Evolutionary conservation across 1,284 basidiomycete genomes (phyloP).

Genomic region (Sporisorium sorghi): DNA sequence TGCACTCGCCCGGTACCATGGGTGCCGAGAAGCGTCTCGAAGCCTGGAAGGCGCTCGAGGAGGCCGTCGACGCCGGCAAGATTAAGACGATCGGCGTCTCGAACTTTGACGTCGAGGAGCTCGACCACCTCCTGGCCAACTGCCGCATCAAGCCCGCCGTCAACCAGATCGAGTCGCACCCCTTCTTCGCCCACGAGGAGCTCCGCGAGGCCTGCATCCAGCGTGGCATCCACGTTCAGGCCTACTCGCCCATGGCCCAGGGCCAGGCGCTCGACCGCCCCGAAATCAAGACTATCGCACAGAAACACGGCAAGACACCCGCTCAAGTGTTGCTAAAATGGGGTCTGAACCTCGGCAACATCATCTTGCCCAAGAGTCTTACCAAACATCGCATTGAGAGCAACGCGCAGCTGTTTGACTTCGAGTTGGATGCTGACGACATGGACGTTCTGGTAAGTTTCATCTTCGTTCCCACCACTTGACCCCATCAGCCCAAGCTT

Average conservation of each 20-base stretch:
- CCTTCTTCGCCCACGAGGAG: conserved; percentile 68
- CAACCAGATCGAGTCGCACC: conserved; percentile 69
- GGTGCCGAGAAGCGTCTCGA: conserved; percentile 61
- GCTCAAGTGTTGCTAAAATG: conserved; percentile 63
- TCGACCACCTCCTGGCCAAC: conserved; percentile 65
- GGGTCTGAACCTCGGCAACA: conserved; percentile 64
- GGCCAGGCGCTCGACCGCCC: conserved; percentile 65
- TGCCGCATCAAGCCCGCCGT: conserved; percentile 67
- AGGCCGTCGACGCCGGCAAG: conserved; percentile 67
- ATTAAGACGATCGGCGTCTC: conserved; percentile 68
- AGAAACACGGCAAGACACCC: conserved; percentile 68
- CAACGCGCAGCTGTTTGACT: conserved; percentile 67
- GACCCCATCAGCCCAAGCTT: no score
- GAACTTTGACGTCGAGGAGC: conserved; percentile 68
- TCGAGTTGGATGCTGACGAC: conserved; percentile 64
- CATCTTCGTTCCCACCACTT: not conserved
- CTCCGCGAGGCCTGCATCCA: conserved; percentile 64
- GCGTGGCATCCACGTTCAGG: conserved; percentile 67
- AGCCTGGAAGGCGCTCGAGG: conserved; percentile 68
- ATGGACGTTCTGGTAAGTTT: conserved; percentile 55
- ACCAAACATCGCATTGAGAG: conserved; percentile 66
- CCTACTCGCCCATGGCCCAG: conserved; percentile 68
- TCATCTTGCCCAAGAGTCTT: conserved; percentile 65
- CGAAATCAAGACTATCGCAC: conserved; percentile 66
- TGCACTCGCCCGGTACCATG: conserved; percentile 67